Percentiles rank a stretch among this genome's conserved stretches.
Evolutionary conservation across 495 filamentous ascomycete species (phyloP).

Genomic region (Chaetomium fimeti): DNA sequence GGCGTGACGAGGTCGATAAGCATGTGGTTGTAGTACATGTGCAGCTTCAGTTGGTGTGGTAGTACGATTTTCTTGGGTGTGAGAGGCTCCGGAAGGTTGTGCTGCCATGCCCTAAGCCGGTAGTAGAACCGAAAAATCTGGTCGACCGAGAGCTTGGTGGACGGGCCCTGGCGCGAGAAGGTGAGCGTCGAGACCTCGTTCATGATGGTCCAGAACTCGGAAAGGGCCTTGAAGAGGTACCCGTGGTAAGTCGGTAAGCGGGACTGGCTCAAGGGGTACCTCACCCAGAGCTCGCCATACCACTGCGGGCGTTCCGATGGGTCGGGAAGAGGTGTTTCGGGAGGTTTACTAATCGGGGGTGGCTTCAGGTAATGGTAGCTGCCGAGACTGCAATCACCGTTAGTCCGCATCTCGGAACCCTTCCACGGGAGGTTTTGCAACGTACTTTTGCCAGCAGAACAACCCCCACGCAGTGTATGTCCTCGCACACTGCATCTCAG

Average conservation of each 20-base stretch:
- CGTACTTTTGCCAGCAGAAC: conserved; percentile 42
- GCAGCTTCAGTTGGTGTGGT: conserved; percentile 41
- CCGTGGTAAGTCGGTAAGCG: conserved; percentile 32
- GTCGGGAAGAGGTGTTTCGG: conserved; percentile 34
- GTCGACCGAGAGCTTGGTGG: conserved; percentile 19
- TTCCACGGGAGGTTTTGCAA: neutral
- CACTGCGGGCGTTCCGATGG: conserved; percentile 32
- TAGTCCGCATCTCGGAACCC: neutral
- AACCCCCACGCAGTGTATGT: conserved; percentile 41
- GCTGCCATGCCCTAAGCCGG: conserved; percentile 29
- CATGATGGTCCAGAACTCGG: conserved; percentile 38
- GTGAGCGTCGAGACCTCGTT: conserved; percentile 30
- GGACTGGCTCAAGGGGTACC: conserved; percentile 34
- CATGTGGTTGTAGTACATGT: conserved; percentile 34
- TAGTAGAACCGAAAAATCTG: conserved; percentile 36
- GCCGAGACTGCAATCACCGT: conserved; percentile 19
- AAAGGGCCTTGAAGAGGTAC: conserved; percentile 34
- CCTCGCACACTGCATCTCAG: conserved; percentile 29
- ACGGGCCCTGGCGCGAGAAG: conserved; percentile 20
- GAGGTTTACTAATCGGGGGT: conserved; percentile 32
- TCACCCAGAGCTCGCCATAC: conserved; percentile 44
- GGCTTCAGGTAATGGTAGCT: conserved; percentile 35
- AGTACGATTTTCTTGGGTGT: conserved; percentile 37
- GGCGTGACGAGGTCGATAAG: conserved; percentile 31
- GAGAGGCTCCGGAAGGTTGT: conserved; percentile 37